Evolutionary conservation across 805 yeast species (phyloP).

Genomic region (Saccharomycopsis sp.): DNA sequence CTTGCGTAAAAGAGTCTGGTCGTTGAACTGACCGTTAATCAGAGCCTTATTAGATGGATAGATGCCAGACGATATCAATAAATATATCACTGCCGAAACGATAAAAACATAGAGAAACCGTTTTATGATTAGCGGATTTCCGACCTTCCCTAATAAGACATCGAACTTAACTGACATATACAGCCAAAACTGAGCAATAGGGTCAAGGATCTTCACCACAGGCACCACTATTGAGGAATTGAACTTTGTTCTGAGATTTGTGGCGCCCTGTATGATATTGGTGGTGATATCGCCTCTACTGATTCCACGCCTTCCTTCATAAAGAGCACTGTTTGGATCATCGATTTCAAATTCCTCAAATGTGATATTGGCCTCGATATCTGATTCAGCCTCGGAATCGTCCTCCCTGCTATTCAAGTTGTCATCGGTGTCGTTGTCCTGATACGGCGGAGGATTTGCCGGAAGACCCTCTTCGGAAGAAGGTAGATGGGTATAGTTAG

Average conservation of each 20-base stretch:
- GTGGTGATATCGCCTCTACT: conserved; percentile 11
- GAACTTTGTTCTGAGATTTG: conserved; percentile 20
- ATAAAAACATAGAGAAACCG: conserved; percentile 65
- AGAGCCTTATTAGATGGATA: conserved; percentile 38
- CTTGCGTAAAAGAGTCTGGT: conserved; percentile 44
- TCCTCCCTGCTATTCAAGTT: neutral
- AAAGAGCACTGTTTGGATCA: conserved; percentile 26
- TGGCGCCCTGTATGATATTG: conserved; percentile 20
- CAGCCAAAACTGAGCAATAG: conserved; percentile 36
- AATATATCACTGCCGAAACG: conserved; percentile 51
- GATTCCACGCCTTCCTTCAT: neutral
- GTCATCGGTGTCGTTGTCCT: neutral
- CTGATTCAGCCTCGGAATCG: neutral
- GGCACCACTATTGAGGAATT: conserved; percentile 33
- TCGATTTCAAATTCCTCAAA: conserved; percentile 39
- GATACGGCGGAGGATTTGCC: neutral
- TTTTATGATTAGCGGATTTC: conserved; percentile 43
- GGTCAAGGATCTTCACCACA: conserved; percentile 39
- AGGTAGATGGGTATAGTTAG: neutral
- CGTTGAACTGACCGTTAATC: conserved; percentile 55
- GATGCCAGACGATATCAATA: conserved; percentile 51
- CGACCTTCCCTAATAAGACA: conserved; percentile 32
- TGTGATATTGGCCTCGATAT: conserved; percentile 7
- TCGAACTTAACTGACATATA: conserved; percentile 43
- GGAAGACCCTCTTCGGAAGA: neutral